These are phyloP conservation scores for Shiraia sp. DNA, from an alignment of 2,329 filamentous ascomycete genomes.

Conservation along the genomic window DNA sequence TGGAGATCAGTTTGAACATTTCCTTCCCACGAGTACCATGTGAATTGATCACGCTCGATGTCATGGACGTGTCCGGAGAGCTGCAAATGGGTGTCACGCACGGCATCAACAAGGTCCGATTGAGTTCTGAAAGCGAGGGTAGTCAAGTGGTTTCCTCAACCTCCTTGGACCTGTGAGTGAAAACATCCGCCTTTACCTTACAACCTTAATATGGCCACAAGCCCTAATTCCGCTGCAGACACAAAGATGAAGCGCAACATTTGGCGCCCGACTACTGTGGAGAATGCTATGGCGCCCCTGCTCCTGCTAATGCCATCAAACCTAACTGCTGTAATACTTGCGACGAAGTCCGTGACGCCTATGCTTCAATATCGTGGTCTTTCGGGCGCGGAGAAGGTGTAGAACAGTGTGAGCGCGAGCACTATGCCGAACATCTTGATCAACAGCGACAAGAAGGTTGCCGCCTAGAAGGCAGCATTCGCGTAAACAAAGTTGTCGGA, in stretches of 20 bases:
- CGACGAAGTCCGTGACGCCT: constrained; percentile 94
- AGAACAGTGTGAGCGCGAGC: constrained; percentile 93
- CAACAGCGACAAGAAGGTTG: constrained; percentile 90
- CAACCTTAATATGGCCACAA: not conserved
- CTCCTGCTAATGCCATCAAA: constrained; percentile 74
- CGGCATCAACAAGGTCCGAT: constrained; percentile 87
- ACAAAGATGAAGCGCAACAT: constrained; percentile 71
- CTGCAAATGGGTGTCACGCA: constrained; percentile 93
- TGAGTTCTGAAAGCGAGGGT: constrained; percentile 73
- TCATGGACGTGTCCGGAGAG: constrained; percentile 98
- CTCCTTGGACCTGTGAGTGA: constrained; percentile 44
- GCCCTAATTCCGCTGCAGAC: constrained; percentile 50
- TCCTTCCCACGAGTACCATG: constrained; percentile 93
- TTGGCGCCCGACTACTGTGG: constrained; percentile 93
- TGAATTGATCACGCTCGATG: constrained; percentile 92
- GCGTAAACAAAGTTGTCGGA: constrained; percentile 97
- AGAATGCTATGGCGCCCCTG: constrained; percentile 81
- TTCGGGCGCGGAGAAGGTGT: constrained; percentile 91
- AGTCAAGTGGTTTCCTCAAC: constrained; percentile 56
- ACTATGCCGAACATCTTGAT: constrained; percentile 87
- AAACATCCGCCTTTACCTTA: not conserved
- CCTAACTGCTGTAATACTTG: constrained; percentile 95
- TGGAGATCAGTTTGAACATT: constrained; percentile 98
- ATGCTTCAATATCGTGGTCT: constrained; percentile 86
- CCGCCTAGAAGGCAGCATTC: constrained; percentile 86